Evolutionary conservation across 768 basidiomycete genomes (phyloP).

Genomic region (Agaricus subrufescens): DNA sequence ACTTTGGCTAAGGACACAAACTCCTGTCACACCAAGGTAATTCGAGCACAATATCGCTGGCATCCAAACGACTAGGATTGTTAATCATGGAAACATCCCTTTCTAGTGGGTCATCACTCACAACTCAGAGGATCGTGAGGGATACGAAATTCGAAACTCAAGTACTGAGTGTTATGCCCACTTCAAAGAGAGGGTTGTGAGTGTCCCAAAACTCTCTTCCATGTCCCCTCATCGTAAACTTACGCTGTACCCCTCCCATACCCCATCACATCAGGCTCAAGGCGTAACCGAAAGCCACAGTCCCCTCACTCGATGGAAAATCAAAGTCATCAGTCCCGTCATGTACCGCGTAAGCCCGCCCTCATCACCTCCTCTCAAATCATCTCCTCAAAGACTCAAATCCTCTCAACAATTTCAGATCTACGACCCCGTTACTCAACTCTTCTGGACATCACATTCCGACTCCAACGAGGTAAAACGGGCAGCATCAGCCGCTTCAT

Average conservation of each 20-base stretch:
- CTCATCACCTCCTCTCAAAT: background rate
- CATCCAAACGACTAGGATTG: background rate
- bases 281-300: constrained; percentile 1
- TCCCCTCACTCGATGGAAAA: constrained; percentile 6
- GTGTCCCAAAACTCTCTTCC: background rate
- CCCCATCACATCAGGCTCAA: background rate
- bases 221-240: background rate
- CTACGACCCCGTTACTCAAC: constrained; percentile 2
- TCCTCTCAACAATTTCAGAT: background rate
- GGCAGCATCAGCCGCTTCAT: background rate
- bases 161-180: background rate
- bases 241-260: background rate
- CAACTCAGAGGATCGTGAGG: background rate
- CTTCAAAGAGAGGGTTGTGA: background rate
- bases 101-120: constrained; percentile 2
- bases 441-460: constrained; percentile 3
- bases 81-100: too few species aligned
- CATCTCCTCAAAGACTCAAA: background rate
- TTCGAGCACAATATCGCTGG: background rate
- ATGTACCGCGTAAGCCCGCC: constrained; percentile 2
- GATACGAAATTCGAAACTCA: constrained; percentile 1
- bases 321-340: constrained; percentile 1
- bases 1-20: background rate
- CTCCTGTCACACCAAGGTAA: background rate
- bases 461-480: constrained; percentile 1